Base-by-base conservation (phyloP, 345 rosid species). In the Noccaea bulbosa region DNA sequence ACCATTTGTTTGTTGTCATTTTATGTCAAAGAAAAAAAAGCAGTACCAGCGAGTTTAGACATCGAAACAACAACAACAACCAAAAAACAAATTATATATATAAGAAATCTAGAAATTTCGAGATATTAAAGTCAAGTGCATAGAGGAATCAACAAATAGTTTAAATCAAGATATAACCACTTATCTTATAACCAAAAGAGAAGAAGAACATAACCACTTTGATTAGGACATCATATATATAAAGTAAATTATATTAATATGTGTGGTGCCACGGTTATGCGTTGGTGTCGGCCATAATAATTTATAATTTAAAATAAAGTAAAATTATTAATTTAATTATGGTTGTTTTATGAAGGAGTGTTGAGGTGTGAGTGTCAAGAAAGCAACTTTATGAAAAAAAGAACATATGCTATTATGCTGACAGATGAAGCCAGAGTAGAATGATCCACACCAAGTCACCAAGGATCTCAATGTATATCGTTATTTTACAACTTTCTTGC, bases 381-480 rank as follows among this genome's bases (percentile, higher is more conserved):
- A 67, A 61, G 69, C 70, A 54, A 69, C 78, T 75, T 75, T 75
- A 46, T 27, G 27, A 46, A 65, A 58, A 47, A 51, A 60, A 52
- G 66, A 69, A 56, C 79, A 76, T 63, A 62, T 69, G 79, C 60
- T 47, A 69, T 24, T 60, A 53, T 74, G 50, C 47, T 62, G 79
- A 55, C 54, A 69, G 74, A 47, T 8, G 37, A 62, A 55, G 70
- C 58, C 74, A 69, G 70, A 47, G 53, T 69, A 69, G 15, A 32
- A 69, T 68, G 52, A 53, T 75, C 4, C 43, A 60, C 40, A 68
- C 30, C 12, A 7, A 55, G 46, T 17, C 37, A 44, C 52, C 15
- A 6, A 43, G 11, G 12, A 43, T 44, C 20, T 49, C n/a, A 6
- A 6, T n/a, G n/a, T 8, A 6, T 48, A 32, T 74, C 20, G 34